phyloP scores from a whole-genome alignment of 2,329 filamentous ascomycete species.

The Seiridium unicorne region DNA sequence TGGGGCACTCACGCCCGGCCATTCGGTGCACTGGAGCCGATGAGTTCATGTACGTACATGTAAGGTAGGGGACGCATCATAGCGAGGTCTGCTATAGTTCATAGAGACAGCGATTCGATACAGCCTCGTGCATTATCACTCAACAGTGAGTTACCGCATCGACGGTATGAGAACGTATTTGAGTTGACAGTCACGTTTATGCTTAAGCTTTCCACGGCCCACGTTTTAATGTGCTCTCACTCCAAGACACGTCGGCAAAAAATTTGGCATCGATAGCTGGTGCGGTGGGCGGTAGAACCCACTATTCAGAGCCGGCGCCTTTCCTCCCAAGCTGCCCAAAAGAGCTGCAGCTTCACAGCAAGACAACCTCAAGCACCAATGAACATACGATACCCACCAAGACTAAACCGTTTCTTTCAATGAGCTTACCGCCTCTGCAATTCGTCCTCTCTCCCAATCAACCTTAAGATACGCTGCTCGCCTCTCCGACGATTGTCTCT shows the following conservation, averaged over 20 bases:
- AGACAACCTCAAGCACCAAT: not conserved
- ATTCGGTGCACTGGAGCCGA: conserved; percentile 1
- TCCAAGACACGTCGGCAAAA: too few species aligned
- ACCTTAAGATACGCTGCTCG: not conserved
- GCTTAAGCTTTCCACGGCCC: too few species aligned
- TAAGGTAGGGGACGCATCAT: not conserved
- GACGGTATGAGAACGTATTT: too few species aligned
- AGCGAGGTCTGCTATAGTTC: not conserved
- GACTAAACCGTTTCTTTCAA: not conserved
- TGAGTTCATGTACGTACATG: not conserved
- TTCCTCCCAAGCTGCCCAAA: too few species aligned
- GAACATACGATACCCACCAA: not conserved
- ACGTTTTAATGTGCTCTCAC: too few species aligned
- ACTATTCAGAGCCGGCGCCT: too few species aligned
- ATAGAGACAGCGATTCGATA: too few species aligned
- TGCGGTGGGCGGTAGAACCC: too few species aligned
- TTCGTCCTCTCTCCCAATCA: not conserved
- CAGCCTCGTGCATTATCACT: not conserved
- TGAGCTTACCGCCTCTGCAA: not conserved
- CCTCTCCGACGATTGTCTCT: not conserved
- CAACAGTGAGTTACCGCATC: too few species aligned
- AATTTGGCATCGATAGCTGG: too few species aligned
- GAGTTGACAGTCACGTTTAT: too few species aligned
- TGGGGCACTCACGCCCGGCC: not conserved
- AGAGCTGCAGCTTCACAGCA: conserved; percentile 21